Base-by-base conservation (phyloP, 208 protist species). In the Wallacemonas sp. region DNA sequence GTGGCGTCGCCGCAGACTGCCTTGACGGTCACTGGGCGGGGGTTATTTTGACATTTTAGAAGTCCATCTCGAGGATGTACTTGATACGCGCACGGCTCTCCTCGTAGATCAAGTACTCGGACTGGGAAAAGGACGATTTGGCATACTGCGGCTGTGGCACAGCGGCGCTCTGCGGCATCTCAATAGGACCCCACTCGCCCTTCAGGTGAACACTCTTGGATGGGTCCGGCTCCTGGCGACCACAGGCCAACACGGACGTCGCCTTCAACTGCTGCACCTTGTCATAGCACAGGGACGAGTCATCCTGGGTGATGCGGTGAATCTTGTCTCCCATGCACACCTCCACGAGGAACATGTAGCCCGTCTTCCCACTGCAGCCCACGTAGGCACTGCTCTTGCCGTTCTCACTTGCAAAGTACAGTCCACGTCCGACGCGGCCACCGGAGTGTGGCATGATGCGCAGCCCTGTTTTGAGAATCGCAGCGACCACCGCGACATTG, bases 391-490 rank as follows among this genome's bases (percentile, higher is more conserved):
- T 61, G 48, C 67, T 73, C 58, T 73, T 73, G 67, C 58, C 61
- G 45, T 66, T 73, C 39, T 73, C 67, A 37, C 67, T 73, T 22
- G 67, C 67, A 62, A 73, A 73, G 67, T 73, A 73, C 17, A 73
- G 60, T 17, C 67, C 67, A 0, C 52, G 42, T 27, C 67, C 67
- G 3, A 73, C 58, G 27, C 67, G 67, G 3, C 67, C 67, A 46
- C 67, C 67, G 5, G 58, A 36, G 52, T 73, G 67, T 21, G 67
- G 67, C 67, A 73, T 73, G 50, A 73, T 73, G 36, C 67, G 67
- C 24, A 73, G 67, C 6, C 67, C 67, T 3, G 50, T 66, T 41
- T 73, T 73, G 48, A 73, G 58, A 62, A 73, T 73, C 19, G 67
- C 67, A 2, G 67, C 67, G 2, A 73, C 53, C 3, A 73, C 67